phyloP scores from a whole-genome alignment of 1,139 yeast genomes.

The Blastobotrys apis region DNA sequence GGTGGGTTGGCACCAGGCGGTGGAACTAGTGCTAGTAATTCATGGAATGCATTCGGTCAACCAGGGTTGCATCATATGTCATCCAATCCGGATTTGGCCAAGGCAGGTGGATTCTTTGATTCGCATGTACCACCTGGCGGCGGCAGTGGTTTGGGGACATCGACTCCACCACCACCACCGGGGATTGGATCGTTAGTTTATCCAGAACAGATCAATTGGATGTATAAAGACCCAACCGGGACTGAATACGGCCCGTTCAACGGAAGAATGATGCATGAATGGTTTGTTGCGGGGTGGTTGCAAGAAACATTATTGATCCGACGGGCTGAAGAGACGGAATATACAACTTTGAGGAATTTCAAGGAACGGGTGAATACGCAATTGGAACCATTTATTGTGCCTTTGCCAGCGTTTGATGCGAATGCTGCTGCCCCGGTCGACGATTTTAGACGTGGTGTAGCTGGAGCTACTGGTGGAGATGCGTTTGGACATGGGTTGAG shows the following conservation, averaged over 20 bases:
- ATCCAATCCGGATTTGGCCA: neutral
- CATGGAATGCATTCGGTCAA: slow-evolving; percentile 8
- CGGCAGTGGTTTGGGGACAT: neutral
- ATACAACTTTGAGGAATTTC: slow-evolving; percentile 32
- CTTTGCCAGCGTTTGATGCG: slow-evolving; percentile 35
- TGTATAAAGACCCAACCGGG: slow-evolving; percentile 66
- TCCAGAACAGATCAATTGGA: slow-evolving; percentile 58
- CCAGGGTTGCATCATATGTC: no score
- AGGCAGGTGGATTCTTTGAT: slow-evolving; percentile 1
- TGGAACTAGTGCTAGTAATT: neutral
- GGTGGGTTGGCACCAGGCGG: neutral
- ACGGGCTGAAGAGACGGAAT: slow-evolving; percentile 41
- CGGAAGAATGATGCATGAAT: slow-evolving; percentile 71
- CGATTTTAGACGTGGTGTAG: no score
- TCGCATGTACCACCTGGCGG: neutral
- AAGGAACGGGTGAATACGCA: slow-evolving; percentile 43
- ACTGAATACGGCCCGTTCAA: slow-evolving; percentile 77
- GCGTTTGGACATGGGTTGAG: neutral
- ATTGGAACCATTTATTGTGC: slow-evolving; percentile 57
- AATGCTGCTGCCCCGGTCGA: neutral
- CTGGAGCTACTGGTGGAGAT: slow-evolving; percentile 1
- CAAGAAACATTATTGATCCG: slow-evolving; percentile 53
- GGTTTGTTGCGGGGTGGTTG: slow-evolving; percentile 66
- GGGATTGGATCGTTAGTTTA: slow-evolving; percentile 22
- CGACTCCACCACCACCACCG: slow-evolving; percentile 27